Evolutionary conservation across 179 eudicot species (phyloP).

Genomic region (Kewa caespitosa): DNA sequence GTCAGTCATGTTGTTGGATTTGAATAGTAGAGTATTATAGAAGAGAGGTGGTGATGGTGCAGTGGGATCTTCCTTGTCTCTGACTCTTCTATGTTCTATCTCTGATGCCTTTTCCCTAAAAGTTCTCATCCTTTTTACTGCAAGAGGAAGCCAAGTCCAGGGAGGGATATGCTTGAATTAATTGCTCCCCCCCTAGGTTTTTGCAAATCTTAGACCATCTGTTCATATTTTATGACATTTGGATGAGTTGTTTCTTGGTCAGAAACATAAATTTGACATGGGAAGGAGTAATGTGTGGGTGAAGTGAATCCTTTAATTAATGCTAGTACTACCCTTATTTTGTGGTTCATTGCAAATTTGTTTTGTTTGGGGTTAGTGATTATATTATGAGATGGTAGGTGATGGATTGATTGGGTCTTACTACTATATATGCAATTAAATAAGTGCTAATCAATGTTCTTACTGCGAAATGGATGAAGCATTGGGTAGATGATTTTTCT

Average conservation of each 20-base stretch:
- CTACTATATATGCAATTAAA: neutral
- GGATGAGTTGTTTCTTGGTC: conserved; percentile 3
- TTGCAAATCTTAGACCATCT: neutral
- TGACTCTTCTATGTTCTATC: neutral
- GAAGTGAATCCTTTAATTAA: neutral
- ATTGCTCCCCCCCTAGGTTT: conserved; percentile 10
- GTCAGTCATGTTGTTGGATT: conserved; percentile 27
- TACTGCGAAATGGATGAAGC: neutral
- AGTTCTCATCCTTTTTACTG: conserved; percentile 1
- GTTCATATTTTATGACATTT: neutral
- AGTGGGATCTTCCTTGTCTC: neutral
- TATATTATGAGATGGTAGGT: no score
- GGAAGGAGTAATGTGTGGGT: neutral
- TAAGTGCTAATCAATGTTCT: neutral
- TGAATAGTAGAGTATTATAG: no score
- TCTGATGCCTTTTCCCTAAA: conserved; percentile 8
- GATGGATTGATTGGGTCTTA: conserved; percentile 11
- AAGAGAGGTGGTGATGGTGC: no score
- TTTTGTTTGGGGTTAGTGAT: no score
- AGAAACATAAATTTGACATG: neutral
- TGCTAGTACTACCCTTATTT: neutral
- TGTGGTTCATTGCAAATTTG: neutral
- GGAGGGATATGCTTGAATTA: conserved; percentile 15
- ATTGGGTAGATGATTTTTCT: neutral
- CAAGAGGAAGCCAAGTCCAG: conserved; percentile 13